Evolutionary conservation across 805 yeast species (phyloP).

Genomic region (Clavispora phyllophila): DNA sequence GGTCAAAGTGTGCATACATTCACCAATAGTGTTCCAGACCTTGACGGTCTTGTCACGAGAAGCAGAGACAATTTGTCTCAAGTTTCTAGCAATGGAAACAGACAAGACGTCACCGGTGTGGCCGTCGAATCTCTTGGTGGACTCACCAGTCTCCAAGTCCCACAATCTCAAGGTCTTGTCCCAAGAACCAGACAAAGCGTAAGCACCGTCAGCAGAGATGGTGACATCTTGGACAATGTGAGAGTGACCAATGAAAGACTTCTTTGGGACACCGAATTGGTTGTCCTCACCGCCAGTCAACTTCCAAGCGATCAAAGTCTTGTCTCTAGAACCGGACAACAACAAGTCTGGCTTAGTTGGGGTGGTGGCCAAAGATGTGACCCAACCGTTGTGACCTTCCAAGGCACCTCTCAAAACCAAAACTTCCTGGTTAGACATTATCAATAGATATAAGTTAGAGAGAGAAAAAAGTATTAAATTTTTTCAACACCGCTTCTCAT

Average conservation of each 20-base stretch:
- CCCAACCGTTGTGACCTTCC: constrained; percentile 87
- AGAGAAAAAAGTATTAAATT: constrained; percentile 2
- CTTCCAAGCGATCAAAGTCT: constrained; percentile 97
- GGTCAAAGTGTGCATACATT: constrained; percentile 87
- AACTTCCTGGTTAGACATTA: constrained; percentile 87
- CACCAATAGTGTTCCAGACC: constrained; percentile 99
- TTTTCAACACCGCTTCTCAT: constrained; percentile 1
- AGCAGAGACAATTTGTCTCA: constrained; percentile 97
- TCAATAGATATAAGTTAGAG: constrained; percentile 7
- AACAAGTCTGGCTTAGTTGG: constrained; percentile 97
- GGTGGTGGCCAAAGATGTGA: constrained; percentile 96
- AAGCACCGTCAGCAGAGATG: constrained; percentile 95
- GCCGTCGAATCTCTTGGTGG: constrained; percentile 93
- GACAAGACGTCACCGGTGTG: constrained; percentile 97
- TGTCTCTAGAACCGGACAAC: constrained; percentile 98
- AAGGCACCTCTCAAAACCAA: constrained; percentile 99
- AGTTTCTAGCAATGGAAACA: constrained; percentile 92
- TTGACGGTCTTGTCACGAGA: constrained; percentile 98
- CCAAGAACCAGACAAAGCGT: constrained; percentile 99
- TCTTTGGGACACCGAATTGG: constrained; percentile 96
- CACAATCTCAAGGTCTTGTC: constrained; percentile 98
- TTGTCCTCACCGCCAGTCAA: constrained; percentile 87
- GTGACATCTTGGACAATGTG: constrained; percentile 98
- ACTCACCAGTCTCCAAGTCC: constrained; percentile 93
- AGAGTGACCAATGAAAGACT: constrained; percentile 96